Percentiles rank a stretch among this genome's conserved stretches.
Evolutionary conservation across 768 basidiomycete species (phyloP).

Genomic region (Rhodotorula taiwanensis): DNA sequence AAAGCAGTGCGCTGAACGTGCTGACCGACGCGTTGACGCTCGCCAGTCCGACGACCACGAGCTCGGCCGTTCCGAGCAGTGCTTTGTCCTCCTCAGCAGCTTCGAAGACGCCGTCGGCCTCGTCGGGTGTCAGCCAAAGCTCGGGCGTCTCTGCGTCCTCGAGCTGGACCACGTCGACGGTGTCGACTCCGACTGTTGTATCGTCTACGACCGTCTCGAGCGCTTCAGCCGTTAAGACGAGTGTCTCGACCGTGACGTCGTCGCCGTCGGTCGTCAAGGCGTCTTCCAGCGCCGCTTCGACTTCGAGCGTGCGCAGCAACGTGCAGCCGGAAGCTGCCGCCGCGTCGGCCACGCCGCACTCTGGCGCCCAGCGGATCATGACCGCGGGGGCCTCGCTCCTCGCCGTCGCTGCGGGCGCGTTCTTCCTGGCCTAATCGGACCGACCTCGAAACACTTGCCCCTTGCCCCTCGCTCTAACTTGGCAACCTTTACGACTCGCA

Average conservation of each 20-base stretch:
- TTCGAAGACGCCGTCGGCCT: slow-evolving; percentile 34
- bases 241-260: background rate
- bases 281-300: no score
- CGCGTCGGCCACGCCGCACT: no score
- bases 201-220: background rate
- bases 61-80: background rate
- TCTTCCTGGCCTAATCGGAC: no score
- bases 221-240: background rate
- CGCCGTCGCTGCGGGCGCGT: no score
- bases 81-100: slow-evolving; percentile 41
- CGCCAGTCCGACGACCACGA: slow-evolving; percentile 1
- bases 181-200: slow-evolving; percentile 45
- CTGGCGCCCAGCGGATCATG: background rate
- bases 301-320: no score
- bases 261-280: slow-evolving; percentile 23
- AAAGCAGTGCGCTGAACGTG: background rate
- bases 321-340: no score
- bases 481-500: no score
- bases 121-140: background rate
- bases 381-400: no score
- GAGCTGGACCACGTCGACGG: slow-evolving; percentile 1
- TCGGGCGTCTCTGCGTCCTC: slow-evolving; percentile 44
- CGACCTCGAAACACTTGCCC: no score
- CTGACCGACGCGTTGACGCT: background rate
- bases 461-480: no score